A percentile compares a stretch with the other conserved stretches of the same genome.
phyloP scores from a whole-genome alignment of 2,329 filamentous ascomycete genomes.

The Diplodia scrobiculata region DNA sequence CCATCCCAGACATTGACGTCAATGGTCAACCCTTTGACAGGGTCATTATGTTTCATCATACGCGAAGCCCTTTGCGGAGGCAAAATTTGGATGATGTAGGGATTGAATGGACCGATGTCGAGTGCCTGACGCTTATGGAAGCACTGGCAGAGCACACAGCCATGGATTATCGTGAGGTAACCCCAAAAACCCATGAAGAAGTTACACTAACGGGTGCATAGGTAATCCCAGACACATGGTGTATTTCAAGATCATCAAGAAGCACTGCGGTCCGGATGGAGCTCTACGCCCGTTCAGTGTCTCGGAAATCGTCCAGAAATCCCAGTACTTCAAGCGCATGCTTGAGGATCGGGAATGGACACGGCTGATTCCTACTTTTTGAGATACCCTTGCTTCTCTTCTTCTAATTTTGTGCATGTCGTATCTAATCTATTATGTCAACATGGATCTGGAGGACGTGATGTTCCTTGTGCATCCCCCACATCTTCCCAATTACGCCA shows the following conservation, averaged over 20 bases:
- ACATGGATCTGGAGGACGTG: not conserved
- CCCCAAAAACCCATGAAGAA: not conserved
- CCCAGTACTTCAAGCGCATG: slow-evolving; percentile 33
- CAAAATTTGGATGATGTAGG: slow-evolving; percentile 36
- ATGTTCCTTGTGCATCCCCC: not conserved
- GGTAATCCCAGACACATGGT: slow-evolving; percentile 34
- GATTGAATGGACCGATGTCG: slow-evolving; percentile 38
- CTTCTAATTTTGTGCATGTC: not conserved
- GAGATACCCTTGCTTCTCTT: not conserved
- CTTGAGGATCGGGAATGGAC: slow-evolving; percentile 26
- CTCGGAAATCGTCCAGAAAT: slow-evolving; percentile 37
- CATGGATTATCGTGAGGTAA: slow-evolving; percentile 34
- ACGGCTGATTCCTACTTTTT: slow-evolving; percentile 17
- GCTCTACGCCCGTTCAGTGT: slow-evolving; percentile 38
- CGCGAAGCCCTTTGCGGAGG: slow-evolving; percentile 27
- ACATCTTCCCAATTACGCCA: too few species aligned
- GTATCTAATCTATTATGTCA: not conserved
- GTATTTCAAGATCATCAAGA: slow-evolving; percentile 38
- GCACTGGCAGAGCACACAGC: slow-evolving; percentile 35
- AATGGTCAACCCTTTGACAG: slow-evolving; percentile 48
- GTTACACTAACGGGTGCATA: not conserved
- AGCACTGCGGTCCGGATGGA: slow-evolving; percentile 36
- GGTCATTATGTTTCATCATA: slow-evolving; percentile 39
- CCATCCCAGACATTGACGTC: slow-evolving; percentile 38
- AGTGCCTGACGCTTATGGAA: slow-evolving; percentile 41